A percentile compares a stretch with the other conserved stretches of the same genome.
phyloP scores from a whole-genome alignment of 768 basidiomycete genomes.

The Lentinula aciculospora region DNA sequence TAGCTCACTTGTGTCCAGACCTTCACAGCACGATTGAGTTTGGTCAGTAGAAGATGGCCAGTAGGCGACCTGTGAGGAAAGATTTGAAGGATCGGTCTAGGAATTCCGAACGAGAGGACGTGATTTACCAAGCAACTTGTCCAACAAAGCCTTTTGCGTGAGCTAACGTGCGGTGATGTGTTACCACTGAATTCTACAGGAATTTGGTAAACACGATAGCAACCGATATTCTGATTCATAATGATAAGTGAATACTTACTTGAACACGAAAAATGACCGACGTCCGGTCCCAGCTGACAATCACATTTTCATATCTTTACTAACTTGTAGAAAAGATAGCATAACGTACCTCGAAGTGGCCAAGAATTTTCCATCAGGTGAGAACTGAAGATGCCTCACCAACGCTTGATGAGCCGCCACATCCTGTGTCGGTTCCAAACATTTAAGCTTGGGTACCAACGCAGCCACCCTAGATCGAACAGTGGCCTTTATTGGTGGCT shows the following conservation, averaged over 20 bases:
- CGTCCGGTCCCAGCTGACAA: constrained; percentile 62
- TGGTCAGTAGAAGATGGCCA: constrained; percentile 58
- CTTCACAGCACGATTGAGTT: constrained; percentile 58
- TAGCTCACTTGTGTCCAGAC: constrained; percentile 62
- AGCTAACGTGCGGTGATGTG: constrained; percentile 59
- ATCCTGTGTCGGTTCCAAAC: constrained; percentile 52
- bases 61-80: constrained; percentile 50
- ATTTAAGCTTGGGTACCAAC: constrained; percentile 50
- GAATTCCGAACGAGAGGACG: background rate
- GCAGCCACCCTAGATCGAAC: constrained; percentile 48
- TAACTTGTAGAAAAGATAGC: background rate
- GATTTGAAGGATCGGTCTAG: background rate
- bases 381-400: constrained; percentile 71
- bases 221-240: no score
- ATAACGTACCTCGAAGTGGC: constrained; percentile 61
- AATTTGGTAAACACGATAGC: constrained; percentile 2
- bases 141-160: constrained; percentile 70
- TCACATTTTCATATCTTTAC: background rate
- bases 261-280: constrained; percentile 62
- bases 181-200: constrained; percentile 47
- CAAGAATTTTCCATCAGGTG: constrained; percentile 67
- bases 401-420: constrained; percentile 61
- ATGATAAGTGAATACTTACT: constrained; percentile 27
- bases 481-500: constrained; percentile 29
- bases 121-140: constrained; percentile 64